Conservation (phyloP, 345 rosid species). For the Lepidium africanum region DNA sequence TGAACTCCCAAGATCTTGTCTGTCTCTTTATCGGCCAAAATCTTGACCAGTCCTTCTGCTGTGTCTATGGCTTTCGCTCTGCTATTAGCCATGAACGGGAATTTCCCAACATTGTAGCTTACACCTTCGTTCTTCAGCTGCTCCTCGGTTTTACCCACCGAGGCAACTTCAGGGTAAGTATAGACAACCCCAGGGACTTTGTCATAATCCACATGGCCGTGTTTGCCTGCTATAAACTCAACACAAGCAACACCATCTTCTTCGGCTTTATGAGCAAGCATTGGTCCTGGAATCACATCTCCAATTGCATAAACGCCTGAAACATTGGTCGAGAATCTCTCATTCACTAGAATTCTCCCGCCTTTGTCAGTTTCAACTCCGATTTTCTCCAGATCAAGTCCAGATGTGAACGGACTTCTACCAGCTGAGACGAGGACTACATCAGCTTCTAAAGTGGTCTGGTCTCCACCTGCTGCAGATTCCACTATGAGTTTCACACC, state of each 20-base stretch:
- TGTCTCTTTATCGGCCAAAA: constrained; percentile 89
- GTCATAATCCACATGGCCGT: constrained; percentile 95
- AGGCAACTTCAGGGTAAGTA: constrained; percentile 98
- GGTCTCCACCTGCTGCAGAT: constrained; percentile 82
- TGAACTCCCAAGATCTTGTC: constrained; percentile 97
- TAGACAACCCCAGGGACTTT: constrained; percentile 97
- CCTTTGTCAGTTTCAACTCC: constrained; percentile 88
- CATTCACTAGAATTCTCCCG: constrained; percentile 78
- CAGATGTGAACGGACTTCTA: constrained; percentile 80
- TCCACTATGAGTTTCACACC: constrained; percentile 81
- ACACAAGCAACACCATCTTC: constrained; percentile 99
- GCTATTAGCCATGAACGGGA: constrained; percentile 98
- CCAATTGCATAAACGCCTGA: constrained; percentile 89
- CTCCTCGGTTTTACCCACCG: constrained; percentile 96
- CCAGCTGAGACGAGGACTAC: constrained; percentile 97
- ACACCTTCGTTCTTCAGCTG: constrained; percentile 83
- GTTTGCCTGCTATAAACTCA: constrained; percentile 94
- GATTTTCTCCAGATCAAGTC: constrained; percentile 81
- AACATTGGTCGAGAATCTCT: constrained; percentile 72
- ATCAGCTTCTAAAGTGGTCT: constrained; percentile 86
- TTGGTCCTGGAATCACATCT: constrained; percentile 98
- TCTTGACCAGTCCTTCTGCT: constrained; percentile 87
- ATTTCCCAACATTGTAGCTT: constrained; percentile 78
- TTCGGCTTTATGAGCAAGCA: constrained; percentile 99
- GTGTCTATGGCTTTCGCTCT: constrained; percentile 97